phyloP scores from a whole-genome alignment of 805 yeast species.

The Zygoascus ofunaensis region DNA sequence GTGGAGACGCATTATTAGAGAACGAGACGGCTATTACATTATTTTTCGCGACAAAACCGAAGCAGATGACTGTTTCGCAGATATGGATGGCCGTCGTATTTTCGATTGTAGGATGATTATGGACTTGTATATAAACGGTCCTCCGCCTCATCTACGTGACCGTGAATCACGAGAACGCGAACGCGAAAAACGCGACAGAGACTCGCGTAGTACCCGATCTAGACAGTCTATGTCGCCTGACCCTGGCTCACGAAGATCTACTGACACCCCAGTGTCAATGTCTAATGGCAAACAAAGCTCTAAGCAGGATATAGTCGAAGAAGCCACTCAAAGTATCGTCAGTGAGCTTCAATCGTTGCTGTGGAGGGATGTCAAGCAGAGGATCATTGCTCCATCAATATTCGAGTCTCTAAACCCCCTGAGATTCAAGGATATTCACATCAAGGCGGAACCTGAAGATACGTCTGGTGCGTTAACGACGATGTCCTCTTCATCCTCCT shows the following conservation, averaged over 20 bases:
- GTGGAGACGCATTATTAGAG: slow-evolving; percentile 59
- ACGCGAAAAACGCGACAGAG: too few species aligned
- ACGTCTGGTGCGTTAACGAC: background rate
- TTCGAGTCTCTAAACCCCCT: slow-evolving; percentile 50
- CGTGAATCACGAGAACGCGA: too few species aligned
- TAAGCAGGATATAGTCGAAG: slow-evolving; percentile 35
- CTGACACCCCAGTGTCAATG: too few species aligned
- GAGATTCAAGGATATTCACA: slow-evolving; percentile 9
- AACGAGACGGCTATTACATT: slow-evolving; percentile 56
- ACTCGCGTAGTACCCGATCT: too few species aligned
- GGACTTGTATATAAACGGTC: slow-evolving; percentile 36
- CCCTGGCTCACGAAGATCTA: background rate
- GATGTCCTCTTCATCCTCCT: slow-evolving; percentile 1
- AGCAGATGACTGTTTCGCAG: slow-evolving; percentile 49
- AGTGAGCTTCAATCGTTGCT: slow-evolving; percentile 57
- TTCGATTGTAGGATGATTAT: slow-evolving; percentile 43
- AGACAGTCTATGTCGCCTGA: slow-evolving; percentile 23
- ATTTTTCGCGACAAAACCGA: slow-evolving; percentile 54
- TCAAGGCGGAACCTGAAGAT: slow-evolving; percentile 1
- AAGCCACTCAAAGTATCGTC: slow-evolving; percentile 48
- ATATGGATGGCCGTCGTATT: slow-evolving; percentile 50
- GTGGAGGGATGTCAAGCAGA: slow-evolving; percentile 63
- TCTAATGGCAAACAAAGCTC: background rate
- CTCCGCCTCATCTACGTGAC: slow-evolving; percentile 19
- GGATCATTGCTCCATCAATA: slow-evolving; percentile 61